Conservation (phyloP, 176 grass and related monocot species). For the Panicum miliaceum region DNA sequence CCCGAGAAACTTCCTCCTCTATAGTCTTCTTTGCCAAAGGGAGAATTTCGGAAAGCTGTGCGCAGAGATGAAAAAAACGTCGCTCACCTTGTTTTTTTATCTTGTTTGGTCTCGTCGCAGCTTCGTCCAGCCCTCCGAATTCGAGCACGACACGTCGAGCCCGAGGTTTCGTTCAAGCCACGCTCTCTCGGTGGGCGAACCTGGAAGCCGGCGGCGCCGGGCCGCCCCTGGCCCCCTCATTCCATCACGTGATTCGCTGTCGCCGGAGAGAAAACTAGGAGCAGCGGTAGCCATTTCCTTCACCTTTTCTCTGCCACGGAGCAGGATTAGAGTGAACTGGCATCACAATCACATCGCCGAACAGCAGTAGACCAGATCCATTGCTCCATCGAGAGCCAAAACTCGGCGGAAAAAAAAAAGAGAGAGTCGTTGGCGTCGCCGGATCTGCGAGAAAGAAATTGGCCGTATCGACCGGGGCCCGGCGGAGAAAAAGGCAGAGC, state of each 20-base stretch:
- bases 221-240: background rate
- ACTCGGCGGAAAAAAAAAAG: too few species aligned
- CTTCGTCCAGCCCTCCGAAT: background rate
- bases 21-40: too few species aligned
- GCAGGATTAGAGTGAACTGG: background rate
- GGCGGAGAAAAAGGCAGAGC: too few species aligned
- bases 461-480: too few species aligned
- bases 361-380: too few species aligned
- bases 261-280: too few species aligned
- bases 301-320: background rate
- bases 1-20: background rate
- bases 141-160: background rate
- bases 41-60: background rate
- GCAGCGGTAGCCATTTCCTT: too few species aligned
- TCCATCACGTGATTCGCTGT: background rate
- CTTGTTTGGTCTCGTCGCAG: background rate
- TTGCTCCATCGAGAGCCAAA: too few species aligned
- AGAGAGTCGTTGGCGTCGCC: background rate
- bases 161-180: background rate
- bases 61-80: background rate
- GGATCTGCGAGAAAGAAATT: too few species aligned
- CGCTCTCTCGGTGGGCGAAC: background rate
- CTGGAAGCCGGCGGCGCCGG: too few species aligned
- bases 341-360: too few species aligned
- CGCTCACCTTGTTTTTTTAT: background rate